Percentiles rank a stretch among this genome's conserved stretches.
phyloP scores from a whole-genome alignment of 2,329 filamentous ascomycete genomes.

The Colletotrichum destructivum region DNA sequence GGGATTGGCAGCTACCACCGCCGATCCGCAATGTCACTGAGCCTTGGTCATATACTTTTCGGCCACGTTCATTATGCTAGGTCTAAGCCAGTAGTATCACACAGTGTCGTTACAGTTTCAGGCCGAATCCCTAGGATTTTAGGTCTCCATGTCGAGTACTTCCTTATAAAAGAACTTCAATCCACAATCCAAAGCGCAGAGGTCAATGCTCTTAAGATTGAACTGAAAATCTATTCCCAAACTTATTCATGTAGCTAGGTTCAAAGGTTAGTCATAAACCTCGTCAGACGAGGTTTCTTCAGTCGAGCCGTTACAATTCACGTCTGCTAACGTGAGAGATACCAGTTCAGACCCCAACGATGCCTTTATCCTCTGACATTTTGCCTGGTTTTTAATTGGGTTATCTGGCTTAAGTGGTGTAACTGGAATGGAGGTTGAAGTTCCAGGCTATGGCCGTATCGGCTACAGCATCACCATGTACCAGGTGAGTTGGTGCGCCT shows the following conservation, averaged over 20 bases:
- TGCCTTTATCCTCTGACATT: neutral
- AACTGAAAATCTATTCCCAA: neutral
- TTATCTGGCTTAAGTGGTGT: neutral
- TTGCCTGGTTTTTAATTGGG: neutral
- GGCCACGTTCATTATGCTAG: too few relatives aligned
- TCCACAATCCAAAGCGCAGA: too few relatives aligned
- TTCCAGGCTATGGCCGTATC: conserved; percentile 49
- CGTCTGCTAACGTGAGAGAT: neutral
- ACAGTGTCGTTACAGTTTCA: too few relatives aligned
- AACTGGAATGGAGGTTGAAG: neutral
- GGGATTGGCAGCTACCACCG: neutral
- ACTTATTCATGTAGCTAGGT: neutral
- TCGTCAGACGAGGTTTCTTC: neutral
- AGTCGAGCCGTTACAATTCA: neutral
- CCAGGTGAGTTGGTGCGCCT: conserved; percentile 44
- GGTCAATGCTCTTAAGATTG: too few relatives aligned
- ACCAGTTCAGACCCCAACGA: neutral
- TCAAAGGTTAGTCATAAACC: too few relatives aligned
- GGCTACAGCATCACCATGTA: conserved; percentile 55
- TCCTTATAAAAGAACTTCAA: too few relatives aligned
- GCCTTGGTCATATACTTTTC: neutral
- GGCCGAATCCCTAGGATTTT: too few relatives aligned
- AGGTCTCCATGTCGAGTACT: too few relatives aligned
- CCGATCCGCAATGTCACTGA: neutral
- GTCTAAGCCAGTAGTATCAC: too few relatives aligned